Evolutionary conservation across 306 rosid species (phyloP), one percentile per base, ranked within the genome.

Genomic region (Quercus robur): DNA sequence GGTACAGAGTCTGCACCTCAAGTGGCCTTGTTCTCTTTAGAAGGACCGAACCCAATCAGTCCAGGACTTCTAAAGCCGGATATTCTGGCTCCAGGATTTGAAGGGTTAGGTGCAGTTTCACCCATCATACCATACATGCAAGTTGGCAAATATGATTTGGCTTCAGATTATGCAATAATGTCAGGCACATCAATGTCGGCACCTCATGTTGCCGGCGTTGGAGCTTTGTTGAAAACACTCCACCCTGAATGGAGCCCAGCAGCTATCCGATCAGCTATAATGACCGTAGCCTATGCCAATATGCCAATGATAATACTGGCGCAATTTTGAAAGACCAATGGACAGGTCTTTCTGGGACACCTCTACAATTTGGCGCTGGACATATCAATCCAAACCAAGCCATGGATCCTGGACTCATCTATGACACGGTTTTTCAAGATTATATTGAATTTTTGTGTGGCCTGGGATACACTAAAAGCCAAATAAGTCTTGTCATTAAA

Each of bases 341-440:
- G 28, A 0, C 11, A 14, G 14, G 63, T 80, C 73, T 26, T 11
- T 71, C 77, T 1, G 56, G 63, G 30, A 54, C 71, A 3, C 84
- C 80, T 4, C 31, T 80, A 9, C 70, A 69, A 1, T 74, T 67
- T 31, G 80, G 79, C 1, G 70, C 55, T 1, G 83, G 74, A 21
- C 83, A 63, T 15, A 73, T 73, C 71, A 74, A 73, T 61, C 78
- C 78, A 8, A 80, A 80, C 78, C 68, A 62, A 23, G 73, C 1
- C 55, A 46, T 46, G 52, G 52, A 46, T 46, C 15, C 15, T 46
- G 1, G 52, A 46, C 52, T 11, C 52, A 46, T 73, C 63, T 56
- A 78, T 12, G 79, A 77, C 58, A 38, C 55, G 68, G 28, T 19
- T 33, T 33, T 12, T 19, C 75, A 78, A 5, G 79, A 82, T 18